phyloP scores from a whole-genome alignment of 2,329 filamentous ascomycete species.

The Colletotrichum costaricense region DNA sequence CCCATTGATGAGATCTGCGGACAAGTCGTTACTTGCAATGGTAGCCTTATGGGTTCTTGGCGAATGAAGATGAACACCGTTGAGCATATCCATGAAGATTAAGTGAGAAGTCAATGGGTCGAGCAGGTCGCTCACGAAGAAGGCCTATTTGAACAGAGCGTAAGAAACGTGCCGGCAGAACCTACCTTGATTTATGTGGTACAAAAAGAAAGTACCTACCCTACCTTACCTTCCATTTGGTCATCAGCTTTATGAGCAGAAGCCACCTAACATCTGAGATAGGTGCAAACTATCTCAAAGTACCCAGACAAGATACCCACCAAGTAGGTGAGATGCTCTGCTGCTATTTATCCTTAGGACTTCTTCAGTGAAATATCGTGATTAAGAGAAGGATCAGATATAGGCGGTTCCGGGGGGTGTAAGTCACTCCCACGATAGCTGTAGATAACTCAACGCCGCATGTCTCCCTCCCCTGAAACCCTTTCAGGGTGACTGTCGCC shows the following conservation, averaged over 20 bases:
- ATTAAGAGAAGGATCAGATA: background rate
- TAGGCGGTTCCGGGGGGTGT: background rate
- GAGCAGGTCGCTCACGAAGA: background rate
- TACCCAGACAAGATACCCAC: no score
- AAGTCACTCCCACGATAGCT: background rate
- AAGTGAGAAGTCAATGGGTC: background rate
- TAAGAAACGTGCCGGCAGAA: background rate
- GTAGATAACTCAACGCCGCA: background rate
- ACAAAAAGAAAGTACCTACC: no score
- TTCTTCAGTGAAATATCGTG: background rate
- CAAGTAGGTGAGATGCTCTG: no score
- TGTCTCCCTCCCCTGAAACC: background rate
- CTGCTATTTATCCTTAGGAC: accelerated
- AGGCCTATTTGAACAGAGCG: background rate
- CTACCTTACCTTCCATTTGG: background rate
- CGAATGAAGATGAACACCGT: background rate
- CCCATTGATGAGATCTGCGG: background rate
- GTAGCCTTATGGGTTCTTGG: background rate
- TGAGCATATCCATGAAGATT: background rate
- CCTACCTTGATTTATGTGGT: no score
- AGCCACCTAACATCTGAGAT: background rate
- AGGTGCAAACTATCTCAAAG: background rate
- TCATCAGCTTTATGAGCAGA: background rate
- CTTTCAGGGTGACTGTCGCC: background rate
- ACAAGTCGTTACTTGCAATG: background rate